Evolutionary conservation across 75 land plant species (phyloP), one percentile per base, ranked within the genome.

Genomic region (Isoetes taiwanensis): DNA sequence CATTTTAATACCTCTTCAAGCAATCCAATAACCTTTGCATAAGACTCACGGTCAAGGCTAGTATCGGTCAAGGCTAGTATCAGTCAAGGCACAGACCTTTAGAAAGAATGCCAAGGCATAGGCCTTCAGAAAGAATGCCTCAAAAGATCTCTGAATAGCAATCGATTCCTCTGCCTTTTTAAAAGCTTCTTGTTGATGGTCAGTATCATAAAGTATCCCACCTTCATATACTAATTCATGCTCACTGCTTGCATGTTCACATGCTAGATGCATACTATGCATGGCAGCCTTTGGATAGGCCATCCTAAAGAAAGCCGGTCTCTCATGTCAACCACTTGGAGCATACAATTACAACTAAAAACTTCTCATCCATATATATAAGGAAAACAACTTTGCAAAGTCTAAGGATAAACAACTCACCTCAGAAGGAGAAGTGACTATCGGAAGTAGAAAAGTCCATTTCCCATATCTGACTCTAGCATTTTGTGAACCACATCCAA

Each of bases 51-150:
- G 25, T 46, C 50, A 19, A 46, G 19, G 50, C 50, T 46, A 46
- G 50, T 46, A 46, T 46, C 50, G 4, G 50, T 23, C n/a, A n/a
- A n/a, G n/a, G n/a, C n/a, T n/a, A n/a, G n/a, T n/a, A n/a, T n/a
- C n/a, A n/a, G n/a, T n/a, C n/a, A n/a, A n/a, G n/a, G n/a, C n/a
- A n/a, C n/a, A n/a, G n/a, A n/a, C n/a, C n/a, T n/a, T n/a, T n/a
- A n/a, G n/a, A n/a, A n/a, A n/a, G n/a, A n/a, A n/a, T n/a, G 50
- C 50, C 50, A 46, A 46, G 5, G 50, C 50, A 46, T 46, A 46
- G 4, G 50, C 50, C 23, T 46, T 46, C 50, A 46, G 19, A 23
- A 46, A 46, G 16, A 46, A 46, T 16, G 50, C 50, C 50, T 46
- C 50, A 46, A 46, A 46, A 19, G 50, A 46, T 8, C 50, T 16